These are phyloP conservation scores for Amylostereum areolatum DNA, from an alignment of 1,284 basidiomycete species.

Conservation along the genomic window DNA sequence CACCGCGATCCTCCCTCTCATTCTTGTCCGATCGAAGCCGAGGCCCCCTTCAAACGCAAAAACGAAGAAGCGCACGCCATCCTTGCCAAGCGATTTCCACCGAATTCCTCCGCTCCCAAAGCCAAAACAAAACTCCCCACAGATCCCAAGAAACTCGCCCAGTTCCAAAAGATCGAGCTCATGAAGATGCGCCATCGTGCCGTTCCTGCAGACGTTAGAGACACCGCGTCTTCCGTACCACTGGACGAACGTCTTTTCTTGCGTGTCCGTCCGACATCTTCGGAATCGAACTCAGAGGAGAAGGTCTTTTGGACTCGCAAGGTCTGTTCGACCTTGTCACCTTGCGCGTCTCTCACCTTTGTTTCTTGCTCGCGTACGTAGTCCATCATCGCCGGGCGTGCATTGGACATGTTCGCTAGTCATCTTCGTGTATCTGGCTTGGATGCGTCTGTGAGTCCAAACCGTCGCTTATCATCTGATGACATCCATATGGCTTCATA, in stretches of 20 bases:
- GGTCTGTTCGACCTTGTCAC: conserved; percentile 27
- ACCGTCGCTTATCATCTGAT: neutral
- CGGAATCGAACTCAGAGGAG: conserved; percentile 20
- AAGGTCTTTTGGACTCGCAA: conserved; percentile 64
- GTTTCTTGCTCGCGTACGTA: conserved; percentile 10
- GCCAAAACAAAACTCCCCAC: conserved; percentile 28
- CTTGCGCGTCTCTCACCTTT: neutral
- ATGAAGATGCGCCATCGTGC: conserved; percentile 74
- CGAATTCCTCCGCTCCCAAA: conserved; percentile 16
- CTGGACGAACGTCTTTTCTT: conserved; percentile 54
- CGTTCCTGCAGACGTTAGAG: conserved; percentile 51
- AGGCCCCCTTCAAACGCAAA: conserved; percentile 20
- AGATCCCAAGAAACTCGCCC: conserved; percentile 49
- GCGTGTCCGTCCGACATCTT: conserved; percentile 30
- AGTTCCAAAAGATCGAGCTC: conserved; percentile 49
- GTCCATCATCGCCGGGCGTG: conserved; percentile 29
- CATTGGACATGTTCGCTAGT: conserved; percentile 29
- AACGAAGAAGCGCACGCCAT: conserved; percentile 47
- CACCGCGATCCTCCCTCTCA: conserved; percentile 59
- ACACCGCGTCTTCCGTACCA: conserved; percentile 37
- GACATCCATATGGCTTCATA: neutral
- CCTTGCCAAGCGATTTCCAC: conserved; percentile 49
- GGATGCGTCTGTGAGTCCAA: conserved; percentile 11
- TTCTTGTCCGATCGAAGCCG: conserved; percentile 31
- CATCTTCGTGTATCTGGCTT: conserved; percentile 19